Evolutionary conservation across 2,329 filamentous ascomycete species (phyloP).

Genomic region (Calonectria montana): DNA sequence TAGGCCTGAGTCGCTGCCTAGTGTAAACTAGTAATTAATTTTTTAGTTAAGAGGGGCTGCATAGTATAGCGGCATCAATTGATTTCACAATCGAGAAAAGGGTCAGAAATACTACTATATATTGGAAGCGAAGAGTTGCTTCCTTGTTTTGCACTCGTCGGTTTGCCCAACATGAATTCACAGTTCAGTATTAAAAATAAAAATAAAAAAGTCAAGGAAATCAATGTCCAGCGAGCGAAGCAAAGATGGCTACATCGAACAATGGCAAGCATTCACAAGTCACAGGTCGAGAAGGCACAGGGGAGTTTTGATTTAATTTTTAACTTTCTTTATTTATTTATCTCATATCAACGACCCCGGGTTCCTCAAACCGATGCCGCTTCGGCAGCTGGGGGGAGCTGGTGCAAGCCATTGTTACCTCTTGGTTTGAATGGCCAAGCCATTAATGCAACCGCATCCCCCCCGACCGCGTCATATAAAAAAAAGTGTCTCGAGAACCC

Average conservation of each 20-base stretch:
- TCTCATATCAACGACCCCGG: constrained; percentile 11
- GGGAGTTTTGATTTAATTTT: background rate
- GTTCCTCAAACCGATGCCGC: constrained; percentile 2
- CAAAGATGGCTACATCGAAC: too few species aligned
- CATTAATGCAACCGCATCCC: constrained; percentile 1
- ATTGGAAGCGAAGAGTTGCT: background rate
- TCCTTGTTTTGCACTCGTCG: background rate
- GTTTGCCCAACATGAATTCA: background rate
- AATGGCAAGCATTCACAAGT: background rate
- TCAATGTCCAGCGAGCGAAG: too few species aligned
- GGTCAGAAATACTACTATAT: background rate
- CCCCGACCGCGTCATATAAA: background rate
- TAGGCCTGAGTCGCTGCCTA: background rate
- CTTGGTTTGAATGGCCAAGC: background rate
- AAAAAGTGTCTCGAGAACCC: background rate
- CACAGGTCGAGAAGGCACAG: background rate
- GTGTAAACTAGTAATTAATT: constrained; percentile 7
- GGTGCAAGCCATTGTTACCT: constrained; percentile 2
- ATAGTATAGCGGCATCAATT: background rate
- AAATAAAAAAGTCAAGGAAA: too few species aligned
- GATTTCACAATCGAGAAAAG: background rate
- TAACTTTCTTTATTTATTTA: constrained; percentile 17
- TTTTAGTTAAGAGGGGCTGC: background rate
- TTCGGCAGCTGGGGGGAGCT: background rate
- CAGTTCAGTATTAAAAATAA: too few species aligned